Percentiles rank a stretch among this genome's conserved stretches.
Conservation (phyloP, 768 basidiomycete species). For the Boletus rufocinnamomeus region DNA sequence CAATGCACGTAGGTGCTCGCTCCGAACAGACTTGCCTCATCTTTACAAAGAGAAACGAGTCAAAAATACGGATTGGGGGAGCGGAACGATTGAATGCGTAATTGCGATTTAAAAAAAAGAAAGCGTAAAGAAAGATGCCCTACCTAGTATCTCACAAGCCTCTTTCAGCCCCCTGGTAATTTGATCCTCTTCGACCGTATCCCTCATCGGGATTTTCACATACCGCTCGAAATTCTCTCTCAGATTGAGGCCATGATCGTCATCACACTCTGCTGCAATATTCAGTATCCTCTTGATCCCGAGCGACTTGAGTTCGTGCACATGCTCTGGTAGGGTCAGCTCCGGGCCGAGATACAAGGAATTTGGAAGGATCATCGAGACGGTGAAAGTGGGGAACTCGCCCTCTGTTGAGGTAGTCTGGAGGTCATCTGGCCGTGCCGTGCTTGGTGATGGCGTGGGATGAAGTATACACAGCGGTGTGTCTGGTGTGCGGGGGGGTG, state of each 20-base stretch:
- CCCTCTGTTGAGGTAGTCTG: slow-evolving; percentile 36
- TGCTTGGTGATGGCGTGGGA: slow-evolving; percentile 52
- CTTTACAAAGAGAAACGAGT: slow-evolving; percentile 41
- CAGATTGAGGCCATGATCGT: slow-evolving; percentile 72
- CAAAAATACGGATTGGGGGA: slow-evolving; percentile 7
- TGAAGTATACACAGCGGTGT: slow-evolving; percentile 36
- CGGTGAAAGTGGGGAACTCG: slow-evolving; percentile 67
- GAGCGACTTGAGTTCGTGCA: slow-evolving; percentile 66
- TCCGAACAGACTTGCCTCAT: slow-evolving; percentile 88
- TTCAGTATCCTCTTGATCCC: slow-evolving; percentile 91
- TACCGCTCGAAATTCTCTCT: slow-evolving; percentile 80
- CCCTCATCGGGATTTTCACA: slow-evolving; percentile 86
- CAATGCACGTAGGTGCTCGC: slow-evolving; percentile 95
- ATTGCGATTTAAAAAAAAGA: slow-evolving; percentile 1
- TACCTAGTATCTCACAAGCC: slow-evolving; percentile 86
- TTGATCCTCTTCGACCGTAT: slow-evolving; percentile 93
- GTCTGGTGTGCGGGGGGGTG: slow-evolving; percentile 41
- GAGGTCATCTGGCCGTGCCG: slow-evolving; percentile 57
- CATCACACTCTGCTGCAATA: slow-evolving; percentile 87
- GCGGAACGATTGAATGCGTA: slow-evolving; percentile 2
- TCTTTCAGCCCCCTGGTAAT: slow-evolving; percentile 80
- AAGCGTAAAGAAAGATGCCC: slow-evolving; percentile 33
- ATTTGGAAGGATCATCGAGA: slow-evolving; percentile 88
- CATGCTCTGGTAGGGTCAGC: slow-evolving; percentile 70
- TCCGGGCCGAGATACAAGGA: slow-evolving; percentile 94